These are phyloP conservation scores for Paecilomyces sp. DNA, from an alignment of 2,329 filamentous ascomycete species.

Conservation along the genomic window DNA sequence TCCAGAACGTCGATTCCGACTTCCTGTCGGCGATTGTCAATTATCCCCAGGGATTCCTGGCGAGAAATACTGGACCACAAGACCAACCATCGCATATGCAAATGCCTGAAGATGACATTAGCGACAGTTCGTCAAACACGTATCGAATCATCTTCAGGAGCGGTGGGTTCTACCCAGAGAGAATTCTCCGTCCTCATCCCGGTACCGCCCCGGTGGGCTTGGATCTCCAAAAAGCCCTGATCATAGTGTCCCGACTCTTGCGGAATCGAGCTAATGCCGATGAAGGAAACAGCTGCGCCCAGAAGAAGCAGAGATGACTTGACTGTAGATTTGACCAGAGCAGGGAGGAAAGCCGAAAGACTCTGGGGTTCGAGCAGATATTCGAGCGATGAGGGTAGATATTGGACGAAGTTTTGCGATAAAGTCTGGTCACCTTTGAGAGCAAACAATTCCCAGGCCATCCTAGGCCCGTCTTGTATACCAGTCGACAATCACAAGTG, in stretches of 20 bases:
- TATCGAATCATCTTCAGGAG: neutral
- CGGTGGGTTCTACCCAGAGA: neutral
- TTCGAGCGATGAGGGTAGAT: neutral
- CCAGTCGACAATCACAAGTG: neutral
- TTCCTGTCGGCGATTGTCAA: neutral
- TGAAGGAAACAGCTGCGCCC: neutral
- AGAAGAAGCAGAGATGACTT: neutral
- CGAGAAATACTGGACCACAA: neutral
- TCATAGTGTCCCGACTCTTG: neutral
- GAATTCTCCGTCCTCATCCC: neutral
- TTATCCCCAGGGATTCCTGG: neutral
- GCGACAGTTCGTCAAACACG: neutral
- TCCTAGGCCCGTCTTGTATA: neutral
- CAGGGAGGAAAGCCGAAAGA: neutral
- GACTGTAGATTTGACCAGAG: neutral
- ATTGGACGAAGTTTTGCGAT: neutral
- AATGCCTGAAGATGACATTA: neutral
- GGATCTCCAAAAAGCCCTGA: neutral
- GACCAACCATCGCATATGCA: constrained; percentile 1
- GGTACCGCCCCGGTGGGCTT: neutral
- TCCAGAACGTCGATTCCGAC: neutral
- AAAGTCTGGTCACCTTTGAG: neutral
- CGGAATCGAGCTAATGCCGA: neutral
- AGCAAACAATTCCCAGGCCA: neutral
- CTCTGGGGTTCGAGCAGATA: neutral